phyloP scores from a whole-genome alignment of 306 rosid genomes.

The Acacia melanoxylon region DNA sequence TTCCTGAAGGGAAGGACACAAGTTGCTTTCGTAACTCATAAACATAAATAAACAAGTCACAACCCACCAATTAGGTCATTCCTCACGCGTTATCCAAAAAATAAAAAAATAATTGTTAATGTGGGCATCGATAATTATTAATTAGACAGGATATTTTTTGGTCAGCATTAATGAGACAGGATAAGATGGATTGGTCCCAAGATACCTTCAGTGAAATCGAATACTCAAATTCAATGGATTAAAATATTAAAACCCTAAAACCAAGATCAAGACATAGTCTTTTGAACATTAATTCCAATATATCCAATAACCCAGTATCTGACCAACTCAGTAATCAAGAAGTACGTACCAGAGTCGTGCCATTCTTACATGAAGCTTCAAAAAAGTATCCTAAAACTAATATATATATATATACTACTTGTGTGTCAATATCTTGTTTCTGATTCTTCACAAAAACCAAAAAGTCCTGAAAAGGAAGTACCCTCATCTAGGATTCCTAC shows the following conservation, averaged over 20 bases:
- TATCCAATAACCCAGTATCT: not conserved
- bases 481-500: not conserved
- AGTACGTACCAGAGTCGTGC: not conserved
- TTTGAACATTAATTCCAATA: not conserved
- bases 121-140: not conserved
- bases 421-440: too few relatives aligned
- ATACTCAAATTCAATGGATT: not conserved
- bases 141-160: not conserved
- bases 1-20: not conserved
- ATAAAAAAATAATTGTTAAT: not conserved
- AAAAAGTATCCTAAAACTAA: too few relatives aligned
- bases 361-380: not conserved
- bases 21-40: not conserved
- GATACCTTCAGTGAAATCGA: not conserved
- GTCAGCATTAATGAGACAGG: not conserved
- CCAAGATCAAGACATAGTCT: too few relatives aligned
- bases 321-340: not conserved
- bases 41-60: not conserved
- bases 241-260: not conserved
- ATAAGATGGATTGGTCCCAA: slow-evolving; percentile 4
- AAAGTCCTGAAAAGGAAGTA: not conserved
- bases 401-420: too few relatives aligned
- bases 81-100: not conserved
- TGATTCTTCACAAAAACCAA: not conserved
- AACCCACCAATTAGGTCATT: not conserved